A percentile compares a stretch with the other conserved stretches of the same genome.
Conservation (phyloP, 306 rosid genomes). For the Cucumis melo region DNA sequence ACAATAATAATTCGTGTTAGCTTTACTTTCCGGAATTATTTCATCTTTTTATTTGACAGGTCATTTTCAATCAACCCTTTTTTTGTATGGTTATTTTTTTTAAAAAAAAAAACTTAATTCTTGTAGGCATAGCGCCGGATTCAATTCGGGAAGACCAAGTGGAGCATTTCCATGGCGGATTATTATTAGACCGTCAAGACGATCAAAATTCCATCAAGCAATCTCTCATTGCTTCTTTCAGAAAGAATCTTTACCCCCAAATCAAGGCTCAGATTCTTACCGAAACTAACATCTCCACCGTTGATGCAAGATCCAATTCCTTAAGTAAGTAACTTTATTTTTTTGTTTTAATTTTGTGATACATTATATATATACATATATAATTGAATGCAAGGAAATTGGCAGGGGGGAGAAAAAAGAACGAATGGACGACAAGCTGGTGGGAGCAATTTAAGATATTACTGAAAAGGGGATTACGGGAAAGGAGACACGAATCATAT, state of each 20-base stretch:
- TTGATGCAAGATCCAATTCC: neutral
- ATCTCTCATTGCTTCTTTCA: conserved; percentile 48
- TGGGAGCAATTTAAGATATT: conserved; percentile 68
- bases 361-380: too few species aligned
- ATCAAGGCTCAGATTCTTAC: conserved; percentile 55
- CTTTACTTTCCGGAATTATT: neutral
- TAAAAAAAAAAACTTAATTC: neutral
- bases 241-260: conserved; percentile 46
- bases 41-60: neutral
- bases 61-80: neutral
- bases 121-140: conserved; percentile 60
- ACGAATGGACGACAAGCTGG: conserved; percentile 70
- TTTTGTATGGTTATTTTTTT: neutral
- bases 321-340: neutral
- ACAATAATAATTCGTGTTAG: neutral
- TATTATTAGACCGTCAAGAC: conserved; percentile 10
- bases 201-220: conserved; percentile 61
- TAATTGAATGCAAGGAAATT: neutral
- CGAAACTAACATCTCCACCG: conserved; percentile 9
- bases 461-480: conserved; percentile 64
- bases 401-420: conserved; percentile 29
- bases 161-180: conserved; percentile 11
- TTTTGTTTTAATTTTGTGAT: too few species aligned
- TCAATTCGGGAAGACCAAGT: conserved; percentile 40
- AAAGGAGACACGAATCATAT: conserved; percentile 80